Evolutionary conservation across 768 basidiomycete genomes (phyloP), one percentile per base, ranked within the genome.

Genomic region (Leccinum uliginosum): DNA sequence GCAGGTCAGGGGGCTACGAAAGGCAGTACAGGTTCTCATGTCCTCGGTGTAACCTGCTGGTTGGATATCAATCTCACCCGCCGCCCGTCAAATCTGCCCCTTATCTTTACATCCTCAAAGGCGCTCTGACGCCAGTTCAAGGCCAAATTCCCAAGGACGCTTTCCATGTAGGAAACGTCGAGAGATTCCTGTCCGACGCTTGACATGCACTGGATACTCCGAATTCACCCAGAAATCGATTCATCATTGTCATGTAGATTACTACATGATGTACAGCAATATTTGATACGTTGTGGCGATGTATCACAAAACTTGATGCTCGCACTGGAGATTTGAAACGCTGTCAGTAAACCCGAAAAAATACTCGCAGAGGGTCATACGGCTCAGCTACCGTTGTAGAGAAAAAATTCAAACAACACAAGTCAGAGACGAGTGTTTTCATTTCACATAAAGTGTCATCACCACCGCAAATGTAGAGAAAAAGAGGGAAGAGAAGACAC

Each of bases 351-450:
- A 43, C 26, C 9, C 0, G 38, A 59, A 21, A 23, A n/a, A 32
- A 8, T 19, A 10, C 5, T 27, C 47, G 45, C 32, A 59, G 62
- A 57, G 54, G 56, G 43, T 24, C 15, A 26, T 61, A 61, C 65
- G 71, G 77, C 73, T 89, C 87, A 89, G 87, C 79, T 89, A 89
- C 87, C 87, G 87, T 89, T 89, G 87, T 89, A 89, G 85, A 82
- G 77, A 64, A 51, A 51, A 73, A 71, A 77, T 68, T 84, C 85
- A 83, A 66, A 54, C 78, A 77, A 69, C 74, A 71, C 66, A 70
- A 71, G 71, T 64, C 70, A 58, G 52, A 73, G 70, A 69, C 63
- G 67, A 64, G 71, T 70, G 70, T 68, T 74, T 80, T 89, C 86
- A 75, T 81, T 83, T 84, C 85, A 85, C 86, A 88, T 85, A 74